Evolutionary conservation across 306 rosid genomes (phyloP).

Genomic region (Biancaea sappan): DNA sequence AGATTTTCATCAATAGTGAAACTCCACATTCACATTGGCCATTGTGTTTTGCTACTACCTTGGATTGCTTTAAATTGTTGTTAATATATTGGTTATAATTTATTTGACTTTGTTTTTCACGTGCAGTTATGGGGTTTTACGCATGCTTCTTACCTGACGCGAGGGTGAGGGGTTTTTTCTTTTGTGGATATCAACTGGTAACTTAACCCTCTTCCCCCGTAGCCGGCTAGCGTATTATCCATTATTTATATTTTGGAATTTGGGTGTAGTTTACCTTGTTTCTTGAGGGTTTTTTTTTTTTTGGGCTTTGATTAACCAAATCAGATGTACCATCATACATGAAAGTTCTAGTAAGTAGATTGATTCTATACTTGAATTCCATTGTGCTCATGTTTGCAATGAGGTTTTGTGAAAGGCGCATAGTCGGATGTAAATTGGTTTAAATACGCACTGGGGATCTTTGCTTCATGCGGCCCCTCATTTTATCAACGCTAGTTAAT

Average conservation of each 20-base stretch:
- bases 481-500: too few relatives aligned
- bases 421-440: not conserved
- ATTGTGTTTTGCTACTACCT: constrained; percentile 12
- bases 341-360: not conserved
- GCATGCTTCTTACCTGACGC: constrained; percentile 70
- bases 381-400: constrained; percentile 1
- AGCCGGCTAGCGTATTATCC: constrained; percentile 1
- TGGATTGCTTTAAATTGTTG: not conserved
- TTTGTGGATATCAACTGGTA: constrained; percentile 19
- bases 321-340: not conserved
- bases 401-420: constrained; percentile 19
- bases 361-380: constrained; percentile 34
- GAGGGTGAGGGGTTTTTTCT: constrained; percentile 32
- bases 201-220: not conserved
- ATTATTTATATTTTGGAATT: not conserved
- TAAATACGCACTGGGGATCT: not conserved
- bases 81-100: not conserved
- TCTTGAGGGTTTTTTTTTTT: too few relatives aligned
- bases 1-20: not conserved
- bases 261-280: not conserved
- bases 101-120: constrained; percentile 31
- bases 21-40: constrained; percentile 9
- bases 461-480: too few relatives aligned
- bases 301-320: constrained; percentile 16
- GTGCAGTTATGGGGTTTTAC: constrained; percentile 98